Evolutionary conservation across 768 basidiomycete genomes (phyloP).

Genomic region (Auricularia heimuer): DNA sequence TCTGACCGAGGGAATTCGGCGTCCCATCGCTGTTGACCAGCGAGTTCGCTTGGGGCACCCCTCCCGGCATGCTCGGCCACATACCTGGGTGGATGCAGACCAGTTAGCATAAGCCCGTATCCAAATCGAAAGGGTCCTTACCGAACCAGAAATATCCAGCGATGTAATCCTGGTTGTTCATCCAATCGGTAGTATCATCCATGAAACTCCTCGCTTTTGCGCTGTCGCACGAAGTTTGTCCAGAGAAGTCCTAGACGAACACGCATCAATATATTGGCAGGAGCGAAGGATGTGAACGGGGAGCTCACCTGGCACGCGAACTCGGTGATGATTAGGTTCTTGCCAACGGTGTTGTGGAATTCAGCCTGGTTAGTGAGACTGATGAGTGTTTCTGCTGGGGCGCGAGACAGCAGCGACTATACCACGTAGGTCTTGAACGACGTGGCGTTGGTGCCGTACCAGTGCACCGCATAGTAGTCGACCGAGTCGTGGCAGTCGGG

Average conservation of each 20-base stretch:
- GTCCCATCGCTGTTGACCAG: slow-evolving; percentile 34
- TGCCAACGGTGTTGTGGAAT: slow-evolving; percentile 35
- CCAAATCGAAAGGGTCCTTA: slow-evolving; percentile 14
- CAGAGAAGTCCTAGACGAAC: neutral
- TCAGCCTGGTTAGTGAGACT: neutral
- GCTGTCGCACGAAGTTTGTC: slow-evolving; percentile 6
- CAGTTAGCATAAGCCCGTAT: no score
- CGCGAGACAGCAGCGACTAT: neutral
- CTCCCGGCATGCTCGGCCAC: neutral
- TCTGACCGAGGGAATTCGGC: slow-evolving; percentile 43
- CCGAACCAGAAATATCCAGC: slow-evolving; percentile 50
- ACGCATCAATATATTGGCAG: no score
- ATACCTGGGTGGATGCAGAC: no score
- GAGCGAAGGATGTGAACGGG: no score
- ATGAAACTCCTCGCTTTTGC: slow-evolving; percentile 15
- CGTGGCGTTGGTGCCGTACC: slow-evolving; percentile 44
- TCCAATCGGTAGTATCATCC: slow-evolving; percentile 11
- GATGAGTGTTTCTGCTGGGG: neutral
- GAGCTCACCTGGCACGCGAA: slow-evolving; percentile 48
- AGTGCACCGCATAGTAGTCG: slow-evolving; percentile 44
- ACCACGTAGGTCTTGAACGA: slow-evolving; percentile 43
- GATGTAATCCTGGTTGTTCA: slow-evolving; percentile 37
- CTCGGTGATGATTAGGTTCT: slow-evolving; percentile 55
- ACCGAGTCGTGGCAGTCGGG: slow-evolving; percentile 12
- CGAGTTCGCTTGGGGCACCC: neutral